Conservation (phyloP, 306 rosid species). For the Hylodesmum podocarpum region DNA sequence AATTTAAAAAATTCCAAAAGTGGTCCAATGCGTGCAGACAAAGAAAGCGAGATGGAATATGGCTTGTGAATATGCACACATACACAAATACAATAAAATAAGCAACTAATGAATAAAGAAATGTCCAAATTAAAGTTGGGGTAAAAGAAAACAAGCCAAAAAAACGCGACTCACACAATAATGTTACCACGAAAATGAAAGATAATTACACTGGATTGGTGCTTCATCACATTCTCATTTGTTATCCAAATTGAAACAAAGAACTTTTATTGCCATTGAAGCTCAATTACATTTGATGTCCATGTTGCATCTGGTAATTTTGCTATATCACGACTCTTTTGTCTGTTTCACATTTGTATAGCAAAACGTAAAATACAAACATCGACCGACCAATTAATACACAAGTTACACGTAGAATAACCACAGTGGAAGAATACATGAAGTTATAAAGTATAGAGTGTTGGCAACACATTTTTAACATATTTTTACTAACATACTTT, state of each 20-base stretch:
- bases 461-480: not conserved
- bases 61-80: conserved; percentile 20
- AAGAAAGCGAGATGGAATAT: not conserved
- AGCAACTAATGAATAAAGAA: not conserved
- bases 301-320: conserved; percentile 33
- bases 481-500: not conserved
- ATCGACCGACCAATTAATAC: not conserved
- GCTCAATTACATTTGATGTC: not conserved
- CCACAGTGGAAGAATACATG: not conserved
- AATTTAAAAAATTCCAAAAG: conserved; percentile 4
- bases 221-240: conserved; percentile 30
- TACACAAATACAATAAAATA: not conserved
- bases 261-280: not conserved
- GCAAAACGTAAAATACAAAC: conserved; percentile 48
- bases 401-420: not conserved
- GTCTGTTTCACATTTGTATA: conserved; percentile 18
- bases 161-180: not conserved
- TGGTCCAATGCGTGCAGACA: conserved; percentile 35
- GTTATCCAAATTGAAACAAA: conserved; percentile 15
- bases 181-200: conserved; percentile 26
- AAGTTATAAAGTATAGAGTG: no score
- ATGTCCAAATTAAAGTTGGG: not conserved
- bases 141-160: not conserved
- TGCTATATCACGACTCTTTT: conserved; percentile 28
- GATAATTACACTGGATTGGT: conserved; percentile 39